Conservation (phyloP, 768 basidiomycete species). For the Neoboletus brunneissimus region DNA sequence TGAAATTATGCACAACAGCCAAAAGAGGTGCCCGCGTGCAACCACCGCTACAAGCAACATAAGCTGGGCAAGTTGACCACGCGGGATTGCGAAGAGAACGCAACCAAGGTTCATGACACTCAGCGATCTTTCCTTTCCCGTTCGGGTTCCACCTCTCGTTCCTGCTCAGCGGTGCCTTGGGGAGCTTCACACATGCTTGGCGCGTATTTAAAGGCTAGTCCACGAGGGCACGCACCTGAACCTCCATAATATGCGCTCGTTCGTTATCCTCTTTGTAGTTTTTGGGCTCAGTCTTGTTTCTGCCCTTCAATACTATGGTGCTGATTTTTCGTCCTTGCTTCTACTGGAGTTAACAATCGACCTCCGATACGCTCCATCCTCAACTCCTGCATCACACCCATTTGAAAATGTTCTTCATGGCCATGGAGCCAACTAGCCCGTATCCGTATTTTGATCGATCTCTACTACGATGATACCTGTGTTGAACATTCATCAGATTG, state of each 20-base stretch:
- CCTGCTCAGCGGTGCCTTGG: background rate
- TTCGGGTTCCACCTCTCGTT: background rate
- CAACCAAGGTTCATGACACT: background rate
- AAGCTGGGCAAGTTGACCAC: background rate
- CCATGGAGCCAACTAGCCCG: conserved; percentile 14
- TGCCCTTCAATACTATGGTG: conserved; percentile 5
- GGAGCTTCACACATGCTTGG: background rate
- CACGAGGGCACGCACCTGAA: background rate
- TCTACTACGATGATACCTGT: conserved; percentile 14
- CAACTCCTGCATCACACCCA: background rate
- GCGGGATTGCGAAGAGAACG: background rate
- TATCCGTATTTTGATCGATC: conserved; percentile 13
- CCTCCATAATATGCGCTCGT: background rate
- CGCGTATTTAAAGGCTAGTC: background rate
- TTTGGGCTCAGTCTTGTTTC: conserved; percentile 8
- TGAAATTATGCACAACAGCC: too few species aligned
- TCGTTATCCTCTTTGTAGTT: background rate
- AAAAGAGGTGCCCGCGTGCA: too few species aligned
- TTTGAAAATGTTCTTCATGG: conserved; percentile 8
- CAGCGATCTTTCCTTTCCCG: too few species aligned
- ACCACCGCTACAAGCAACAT: too few species aligned
- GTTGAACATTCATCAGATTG: background rate
- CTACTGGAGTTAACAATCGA: conserved; percentile 8
- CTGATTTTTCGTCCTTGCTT: conserved; percentile 18
- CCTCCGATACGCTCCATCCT: background rate